phyloP scores from a whole-genome alignment of 2,329 filamentous ascomycete genomes.

The Phialophora verrucosa region DNA sequence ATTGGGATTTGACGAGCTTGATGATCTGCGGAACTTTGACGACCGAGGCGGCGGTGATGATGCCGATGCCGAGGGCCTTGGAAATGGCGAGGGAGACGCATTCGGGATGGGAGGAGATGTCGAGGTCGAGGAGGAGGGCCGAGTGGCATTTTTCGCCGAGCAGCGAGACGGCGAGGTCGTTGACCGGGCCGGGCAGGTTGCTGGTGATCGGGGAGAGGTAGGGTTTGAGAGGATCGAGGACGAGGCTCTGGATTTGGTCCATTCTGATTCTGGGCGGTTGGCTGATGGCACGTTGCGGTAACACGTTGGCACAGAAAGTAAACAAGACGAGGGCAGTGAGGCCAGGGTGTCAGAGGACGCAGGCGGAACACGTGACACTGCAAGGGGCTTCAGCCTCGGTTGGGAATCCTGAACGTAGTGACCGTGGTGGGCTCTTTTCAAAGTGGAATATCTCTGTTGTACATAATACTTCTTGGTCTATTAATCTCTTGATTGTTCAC shows the following conservation, averaged over 20 bases:
- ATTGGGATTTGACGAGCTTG: slow-evolving; percentile 83
- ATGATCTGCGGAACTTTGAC: slow-evolving; percentile 97
- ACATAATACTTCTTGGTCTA: neutral
- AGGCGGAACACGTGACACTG: slow-evolving; percentile 13
- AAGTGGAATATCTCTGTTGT: slow-evolving; percentile 1
- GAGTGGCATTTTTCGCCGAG: slow-evolving; percentile 86
- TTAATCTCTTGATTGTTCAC: neutral
- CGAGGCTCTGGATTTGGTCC: slow-evolving; percentile 49
- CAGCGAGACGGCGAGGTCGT: slow-evolving; percentile 76
- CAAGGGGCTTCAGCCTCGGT: slow-evolving; percentile 24
- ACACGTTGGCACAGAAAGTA: too few species aligned
- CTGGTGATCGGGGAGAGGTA: slow-evolving; percentile 70
- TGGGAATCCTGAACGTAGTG: neutral
- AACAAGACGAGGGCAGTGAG: slow-evolving; percentile 3
- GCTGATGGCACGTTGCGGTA: neutral
- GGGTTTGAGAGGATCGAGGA: slow-evolving; percentile 53
- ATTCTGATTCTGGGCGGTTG: slow-evolving; percentile 45
- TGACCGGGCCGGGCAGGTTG: slow-evolving; percentile 74
- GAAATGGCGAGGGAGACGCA: slow-evolving; percentile 90
- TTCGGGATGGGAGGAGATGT: slow-evolving; percentile 70
- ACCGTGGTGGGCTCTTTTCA: neutral
- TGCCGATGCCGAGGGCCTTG: slow-evolving; percentile 90
- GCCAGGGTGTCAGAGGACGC: slow-evolving; percentile 22
- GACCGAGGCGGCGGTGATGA: slow-evolving; percentile 85
- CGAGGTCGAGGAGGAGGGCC: slow-evolving; percentile 81